Evolutionary conservation across 352 stramenopile species (phyloP).

Genomic region (Globisporangium mamillatum): DNA sequence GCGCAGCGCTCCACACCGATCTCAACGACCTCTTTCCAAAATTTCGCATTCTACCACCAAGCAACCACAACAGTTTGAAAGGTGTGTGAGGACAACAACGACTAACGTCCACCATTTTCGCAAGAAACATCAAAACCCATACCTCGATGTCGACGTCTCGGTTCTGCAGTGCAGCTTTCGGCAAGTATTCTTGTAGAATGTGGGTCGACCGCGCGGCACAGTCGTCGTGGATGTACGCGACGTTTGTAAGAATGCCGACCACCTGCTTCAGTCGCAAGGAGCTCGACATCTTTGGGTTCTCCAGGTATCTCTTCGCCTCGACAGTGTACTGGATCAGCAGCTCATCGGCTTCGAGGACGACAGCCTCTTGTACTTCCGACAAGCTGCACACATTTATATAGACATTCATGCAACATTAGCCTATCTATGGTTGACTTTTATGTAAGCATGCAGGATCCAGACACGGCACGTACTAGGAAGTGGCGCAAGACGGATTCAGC

Average conservation of each 20-base stretch:
- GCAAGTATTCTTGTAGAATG: slow-evolving; percentile 16
- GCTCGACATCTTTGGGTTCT: slow-evolving; percentile 58
- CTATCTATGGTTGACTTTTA: neutral
- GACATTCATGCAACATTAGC: neutral
- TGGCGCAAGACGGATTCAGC: slow-evolving; percentile 77
- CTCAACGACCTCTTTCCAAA: slow-evolving; percentile 50
- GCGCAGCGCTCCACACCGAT: slow-evolving; percentile 55
- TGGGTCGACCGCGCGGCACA: slow-evolving; percentile 16
- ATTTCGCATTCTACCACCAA: slow-evolving; percentile 33
- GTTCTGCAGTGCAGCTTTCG: slow-evolving; percentile 16
- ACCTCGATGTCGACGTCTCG: slow-evolving; percentile 47
- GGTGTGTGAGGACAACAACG: neutral
- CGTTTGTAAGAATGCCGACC: slow-evolving; percentile 65
- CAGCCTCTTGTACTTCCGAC: slow-evolving; percentile 52
- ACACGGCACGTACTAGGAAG: slow-evolving; percentile 50
- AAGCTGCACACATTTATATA: slow-evolving; percentile 27
- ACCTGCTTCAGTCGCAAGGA: slow-evolving; percentile 63
- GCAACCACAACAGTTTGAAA: neutral
- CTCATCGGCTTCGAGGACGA: slow-evolving; percentile 58
- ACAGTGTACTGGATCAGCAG: slow-evolving; percentile 59
- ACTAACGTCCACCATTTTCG: slow-evolving; percentile 11
- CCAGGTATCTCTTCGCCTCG: slow-evolving; percentile 60
- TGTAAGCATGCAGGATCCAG: neutral
- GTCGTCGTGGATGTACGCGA: slow-evolving; percentile 28
- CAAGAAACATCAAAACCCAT: neutral